phyloP scores from a whole-genome alignment of 768 basidiomycete genomes.

The Tricholoma furcatifolium region DNA sequence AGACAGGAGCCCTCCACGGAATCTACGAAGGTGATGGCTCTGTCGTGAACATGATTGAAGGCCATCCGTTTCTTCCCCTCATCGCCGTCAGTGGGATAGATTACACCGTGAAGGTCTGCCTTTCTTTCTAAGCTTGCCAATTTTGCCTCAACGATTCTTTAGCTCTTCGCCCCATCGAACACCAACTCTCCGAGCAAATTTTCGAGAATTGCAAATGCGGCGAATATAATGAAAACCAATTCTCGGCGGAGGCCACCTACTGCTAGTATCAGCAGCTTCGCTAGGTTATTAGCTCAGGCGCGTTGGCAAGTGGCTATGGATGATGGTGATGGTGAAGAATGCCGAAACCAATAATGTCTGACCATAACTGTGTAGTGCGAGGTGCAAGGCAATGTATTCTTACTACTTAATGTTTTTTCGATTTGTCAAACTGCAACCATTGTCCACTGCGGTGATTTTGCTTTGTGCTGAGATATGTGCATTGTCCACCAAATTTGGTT shows the following conservation, averaged over 20 bases:
- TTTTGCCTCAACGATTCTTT: conserved; percentile 5
- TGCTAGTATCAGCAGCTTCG: conserved; percentile 27
- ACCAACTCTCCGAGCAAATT: conserved; percentile 38
- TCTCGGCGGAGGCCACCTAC: conserved; percentile 29
- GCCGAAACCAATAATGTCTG: conserved; percentile 24
- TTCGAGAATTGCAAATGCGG: conserved; percentile 52
- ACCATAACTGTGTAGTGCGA: background rate
- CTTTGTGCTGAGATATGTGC: background rate
- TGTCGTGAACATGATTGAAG: conserved; percentile 86
- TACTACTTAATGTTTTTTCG: background rate
- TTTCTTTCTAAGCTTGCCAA: background rate
- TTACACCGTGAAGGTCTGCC: conserved; percentile 70
- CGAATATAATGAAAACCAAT: conserved; percentile 59
- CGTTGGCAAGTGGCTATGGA: conserved; percentile 23
- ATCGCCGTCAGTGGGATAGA: conserved; percentile 90
- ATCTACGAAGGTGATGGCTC: conserved; percentile 82
- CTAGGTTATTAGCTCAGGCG: conserved; percentile 24
- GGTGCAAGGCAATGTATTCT: background rate
- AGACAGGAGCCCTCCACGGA: conserved; percentile 58
- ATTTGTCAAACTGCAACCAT: too few relatives aligned
- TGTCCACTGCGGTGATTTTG: background rate
- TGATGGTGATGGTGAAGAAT: conserved; percentile 21
- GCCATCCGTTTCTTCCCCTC: conserved; percentile 76
- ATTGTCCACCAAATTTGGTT: conserved; percentile 13
- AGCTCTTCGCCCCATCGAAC: conserved; percentile 67